Evolutionary conservation across 805 yeast species (phyloP).

Genomic region (Saccharomycopsis sp.): DNA sequence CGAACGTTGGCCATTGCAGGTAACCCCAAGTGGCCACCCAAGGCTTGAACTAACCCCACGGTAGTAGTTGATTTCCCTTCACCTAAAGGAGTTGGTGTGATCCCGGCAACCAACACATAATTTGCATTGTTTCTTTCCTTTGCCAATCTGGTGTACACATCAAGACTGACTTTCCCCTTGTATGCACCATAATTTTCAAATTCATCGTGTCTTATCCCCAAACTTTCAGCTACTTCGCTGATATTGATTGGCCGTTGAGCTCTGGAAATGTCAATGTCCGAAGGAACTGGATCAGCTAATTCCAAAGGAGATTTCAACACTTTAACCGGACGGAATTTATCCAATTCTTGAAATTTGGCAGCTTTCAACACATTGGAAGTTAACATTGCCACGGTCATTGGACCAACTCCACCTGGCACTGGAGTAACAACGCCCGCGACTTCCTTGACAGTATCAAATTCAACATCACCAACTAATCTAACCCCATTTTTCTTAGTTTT

Average conservation of each 20-base stretch:
- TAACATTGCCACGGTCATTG: slow-evolving; percentile 84
- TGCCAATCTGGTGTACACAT: slow-evolving; percentile 54
- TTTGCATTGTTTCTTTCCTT: slow-evolving; percentile 56
- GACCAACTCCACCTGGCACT: slow-evolving; percentile 90
- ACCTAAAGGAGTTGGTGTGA: slow-evolving; percentile 81
- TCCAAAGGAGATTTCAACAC: slow-evolving; percentile 28
- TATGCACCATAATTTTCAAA: slow-evolving; percentile 69
- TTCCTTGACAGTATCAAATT: slow-evolving; percentile 41
- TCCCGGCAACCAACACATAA: slow-evolving; percentile 73
- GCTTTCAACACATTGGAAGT: slow-evolving; percentile 65
- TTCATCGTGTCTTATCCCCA: slow-evolving; percentile 61
- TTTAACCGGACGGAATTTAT: slow-evolving; percentile 43
- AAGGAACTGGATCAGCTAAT: slow-evolving; percentile 64
- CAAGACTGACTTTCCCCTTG: slow-evolving; percentile 69
- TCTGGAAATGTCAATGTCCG: slow-evolving; percentile 73
- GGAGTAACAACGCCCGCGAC: slow-evolving; percentile 67
- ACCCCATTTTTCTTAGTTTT: slow-evolving; percentile 59
- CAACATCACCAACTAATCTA: slow-evolving; percentile 74
- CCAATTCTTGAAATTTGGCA: slow-evolving; percentile 38
- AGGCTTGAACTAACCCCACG: slow-evolving; percentile 73
- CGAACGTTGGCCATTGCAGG: slow-evolving; percentile 75
- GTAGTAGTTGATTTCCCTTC: slow-evolving; percentile 85
- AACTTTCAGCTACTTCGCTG: slow-evolving; percentile 59
- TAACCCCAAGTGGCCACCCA: slow-evolving; percentile 65
- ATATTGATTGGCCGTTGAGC: slow-evolving; percentile 68